Evolutionary conservation across 1,284 basidiomycete genomes (phyloP), one percentile per base, ranked within the genome.

Genomic region (Pascua guehoae): DNA sequence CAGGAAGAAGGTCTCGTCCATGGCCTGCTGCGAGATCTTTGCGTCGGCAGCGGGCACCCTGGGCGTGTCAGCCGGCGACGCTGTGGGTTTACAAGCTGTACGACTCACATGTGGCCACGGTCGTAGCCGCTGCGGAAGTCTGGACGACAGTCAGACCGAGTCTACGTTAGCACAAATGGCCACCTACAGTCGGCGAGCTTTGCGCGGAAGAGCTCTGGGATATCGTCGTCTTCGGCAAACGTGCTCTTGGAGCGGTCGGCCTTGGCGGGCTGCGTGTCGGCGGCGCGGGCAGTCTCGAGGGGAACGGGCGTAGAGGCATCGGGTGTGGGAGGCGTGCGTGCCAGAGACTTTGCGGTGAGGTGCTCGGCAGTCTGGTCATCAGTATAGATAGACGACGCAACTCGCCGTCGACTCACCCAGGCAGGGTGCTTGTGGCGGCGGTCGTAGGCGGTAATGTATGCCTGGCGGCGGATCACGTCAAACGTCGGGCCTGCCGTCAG

Each of bases 1-100:
- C 49, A 99, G 79, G 44, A 89, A 79, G 78, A 99, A 98, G 0
- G 96, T 99, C 79, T 98, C 92, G 74, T 98, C 78, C 95, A 98
- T 98, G 5, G 95, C 96, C 57, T 85, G 81, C 82, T 97, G 79
- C 2, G 70, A 76, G 37, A 80, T 77, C 74, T 96, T 98, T 9
- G 93, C 94, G 75, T 98, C 96, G 39, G 95, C 95, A n/a, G 95
- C 95, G 41, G 95, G 93, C 0, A 92, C 91, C 89, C 89, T 91
- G 57, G 8, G 32, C 12, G 46, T n/a, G n/a, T 58, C 42, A 49
- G 61, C 47, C 54, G n/a, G 3, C 24, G 24, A 7, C 7, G 24
- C 24, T 7, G 24, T 32, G 7, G 24, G 10, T 18, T 15, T 18
- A 37, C 4, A n/a, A 9, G 1, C 18, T 14, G 36, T 12, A 42